These are phyloP conservation scores for Suillus tomentosus DNA, from an alignment of 768 basidiomycete species.

Conservation along the genomic window DNA sequence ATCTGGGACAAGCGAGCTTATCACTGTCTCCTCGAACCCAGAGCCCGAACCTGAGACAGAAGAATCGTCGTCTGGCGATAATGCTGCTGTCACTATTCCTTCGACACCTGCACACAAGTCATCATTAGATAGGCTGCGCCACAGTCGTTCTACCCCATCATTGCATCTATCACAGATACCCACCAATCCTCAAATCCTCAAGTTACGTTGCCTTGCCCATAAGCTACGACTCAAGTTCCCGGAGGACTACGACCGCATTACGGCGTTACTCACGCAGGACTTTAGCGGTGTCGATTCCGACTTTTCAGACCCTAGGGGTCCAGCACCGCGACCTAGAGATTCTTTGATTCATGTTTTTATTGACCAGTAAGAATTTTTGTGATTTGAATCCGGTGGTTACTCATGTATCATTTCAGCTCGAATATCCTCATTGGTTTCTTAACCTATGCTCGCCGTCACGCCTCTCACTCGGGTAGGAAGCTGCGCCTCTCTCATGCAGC, in stretches of 20 bases:
- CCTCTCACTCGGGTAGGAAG: constrained; percentile 38
- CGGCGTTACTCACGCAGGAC: constrained; percentile 35
- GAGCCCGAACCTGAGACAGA: constrained; percentile 26
- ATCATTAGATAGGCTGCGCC: constrained; percentile 34
- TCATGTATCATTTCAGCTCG: constrained; percentile 50
- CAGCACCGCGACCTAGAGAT: constrained; percentile 34
- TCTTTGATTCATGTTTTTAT: constrained; percentile 43
- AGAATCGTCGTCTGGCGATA: constrained; percentile 31
- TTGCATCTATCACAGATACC: constrained; percentile 43
- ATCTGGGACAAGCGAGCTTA: constrained; percentile 21
- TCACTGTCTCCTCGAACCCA: constrained; percentile 19
- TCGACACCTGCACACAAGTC: constrained; percentile 32
- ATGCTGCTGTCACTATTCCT: constrained; percentile 20
- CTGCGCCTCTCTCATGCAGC: constrained; percentile 76
- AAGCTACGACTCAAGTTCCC: constrained; percentile 60
- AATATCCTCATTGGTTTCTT: constrained; percentile 87
- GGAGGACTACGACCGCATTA: constrained; percentile 43
- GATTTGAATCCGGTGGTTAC: not conserved
- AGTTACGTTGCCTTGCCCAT: constrained; percentile 55
- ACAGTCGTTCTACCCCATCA: constrained; percentile 49
- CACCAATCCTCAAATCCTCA: constrained; percentile 49
- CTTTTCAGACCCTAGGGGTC: constrained; percentile 37
- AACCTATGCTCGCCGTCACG: constrained; percentile 63
- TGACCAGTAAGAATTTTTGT: constrained; percentile 42
- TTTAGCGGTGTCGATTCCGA: constrained; percentile 38